A percentile compares a stretch with the other conserved stretches of the same genome.
phyloP scores from a whole-genome alignment of 352 stramenopile species.

The Elongisporangium undulatum region DNA sequence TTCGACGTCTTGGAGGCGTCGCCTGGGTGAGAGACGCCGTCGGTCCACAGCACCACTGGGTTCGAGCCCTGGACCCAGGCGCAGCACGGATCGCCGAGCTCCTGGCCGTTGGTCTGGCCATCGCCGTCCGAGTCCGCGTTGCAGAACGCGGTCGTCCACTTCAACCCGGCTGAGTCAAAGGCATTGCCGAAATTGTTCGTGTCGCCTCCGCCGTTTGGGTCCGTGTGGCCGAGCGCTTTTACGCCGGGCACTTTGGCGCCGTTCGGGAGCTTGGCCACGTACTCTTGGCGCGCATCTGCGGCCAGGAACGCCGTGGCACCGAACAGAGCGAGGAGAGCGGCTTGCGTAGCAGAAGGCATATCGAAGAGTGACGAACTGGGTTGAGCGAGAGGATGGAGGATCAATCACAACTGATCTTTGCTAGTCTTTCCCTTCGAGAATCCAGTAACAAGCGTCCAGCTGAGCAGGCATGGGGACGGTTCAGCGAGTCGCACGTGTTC shows the following conservation, averaged over 20 bases:
- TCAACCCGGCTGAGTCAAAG: conserved; percentile 19
- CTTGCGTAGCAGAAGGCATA: background rate
- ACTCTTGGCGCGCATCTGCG: conserved; percentile 11
- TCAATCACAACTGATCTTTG: background rate
- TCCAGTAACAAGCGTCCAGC: background rate
- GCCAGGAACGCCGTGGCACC: background rate
- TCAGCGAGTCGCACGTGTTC: background rate
- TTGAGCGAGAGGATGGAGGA: background rate
- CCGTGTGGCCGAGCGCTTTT: conserved; percentile 27
- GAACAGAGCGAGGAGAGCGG: background rate
- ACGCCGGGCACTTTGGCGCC: conserved; percentile 24
- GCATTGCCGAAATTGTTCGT: conserved; percentile 46
- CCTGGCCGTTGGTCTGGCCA: conserved; percentile 78
- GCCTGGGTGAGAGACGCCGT: conserved; percentile 28
- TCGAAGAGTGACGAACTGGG: background rate
- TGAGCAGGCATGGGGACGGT: background rate
- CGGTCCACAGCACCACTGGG: conserved; percentile 13
- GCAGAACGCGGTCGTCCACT: conserved; percentile 45
- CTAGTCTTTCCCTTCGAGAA: background rate
- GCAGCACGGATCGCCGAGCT: conserved; percentile 84
- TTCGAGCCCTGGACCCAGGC: conserved; percentile 35
- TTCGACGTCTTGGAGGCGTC: conserved; percentile 20
- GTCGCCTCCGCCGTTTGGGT: conserved; percentile 18
- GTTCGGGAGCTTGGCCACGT: conserved; percentile 25
- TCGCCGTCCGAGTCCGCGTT: conserved; percentile 72